phyloP scores from a whole-genome alignment of 2,329 filamentous ascomycete species.

The Xylaria sp. region DNA sequence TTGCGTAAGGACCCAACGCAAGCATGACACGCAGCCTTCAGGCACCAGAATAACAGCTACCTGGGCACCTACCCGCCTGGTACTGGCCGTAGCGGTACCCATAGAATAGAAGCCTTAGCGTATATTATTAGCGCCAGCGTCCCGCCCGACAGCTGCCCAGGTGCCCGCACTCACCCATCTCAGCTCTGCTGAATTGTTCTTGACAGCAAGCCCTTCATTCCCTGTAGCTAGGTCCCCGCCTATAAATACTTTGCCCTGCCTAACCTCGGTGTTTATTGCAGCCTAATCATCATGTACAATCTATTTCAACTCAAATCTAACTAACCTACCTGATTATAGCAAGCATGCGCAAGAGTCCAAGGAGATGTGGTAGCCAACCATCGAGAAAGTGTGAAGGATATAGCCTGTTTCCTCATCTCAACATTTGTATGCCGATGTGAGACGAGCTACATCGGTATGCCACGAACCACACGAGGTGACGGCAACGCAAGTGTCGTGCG shows the following conservation, averaged over 20 bases:
- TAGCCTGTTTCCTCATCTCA: neutral
- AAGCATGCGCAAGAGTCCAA: conserved; percentile 17
- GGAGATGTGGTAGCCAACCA: conserved; percentile 16
- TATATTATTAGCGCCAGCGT: conserved; percentile 16
- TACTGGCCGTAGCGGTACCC: neutral
- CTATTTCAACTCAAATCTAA: conserved; percentile 14
- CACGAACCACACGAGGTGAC: conserved; percentile 13
- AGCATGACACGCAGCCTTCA: conserved; percentile 40
- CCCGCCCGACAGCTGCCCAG: conserved; percentile 16
- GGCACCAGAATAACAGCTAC: conserved; percentile 29
- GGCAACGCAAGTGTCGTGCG: conserved; percentile 17
- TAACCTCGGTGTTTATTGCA: conserved; percentile 10
- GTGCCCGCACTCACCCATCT: neutral
- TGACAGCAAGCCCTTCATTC: conserved; percentile 4
- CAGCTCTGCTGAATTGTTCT: conserved; percentile 17
- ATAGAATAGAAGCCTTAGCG: neutral
- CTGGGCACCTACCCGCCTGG: neutral
- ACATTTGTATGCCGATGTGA: conserved; percentile 14
- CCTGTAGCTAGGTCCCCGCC: neutral
- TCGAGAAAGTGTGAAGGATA: conserved; percentile 12
- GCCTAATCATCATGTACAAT: conserved; percentile 22
- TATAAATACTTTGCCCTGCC: neutral
- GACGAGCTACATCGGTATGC: conserved; percentile 14
- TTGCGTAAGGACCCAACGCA: conserved; percentile 51
- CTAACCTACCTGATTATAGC: neutral